Base-by-base conservation (phyloP, 805 yeast species). In the Candida caryicola region DNA sequence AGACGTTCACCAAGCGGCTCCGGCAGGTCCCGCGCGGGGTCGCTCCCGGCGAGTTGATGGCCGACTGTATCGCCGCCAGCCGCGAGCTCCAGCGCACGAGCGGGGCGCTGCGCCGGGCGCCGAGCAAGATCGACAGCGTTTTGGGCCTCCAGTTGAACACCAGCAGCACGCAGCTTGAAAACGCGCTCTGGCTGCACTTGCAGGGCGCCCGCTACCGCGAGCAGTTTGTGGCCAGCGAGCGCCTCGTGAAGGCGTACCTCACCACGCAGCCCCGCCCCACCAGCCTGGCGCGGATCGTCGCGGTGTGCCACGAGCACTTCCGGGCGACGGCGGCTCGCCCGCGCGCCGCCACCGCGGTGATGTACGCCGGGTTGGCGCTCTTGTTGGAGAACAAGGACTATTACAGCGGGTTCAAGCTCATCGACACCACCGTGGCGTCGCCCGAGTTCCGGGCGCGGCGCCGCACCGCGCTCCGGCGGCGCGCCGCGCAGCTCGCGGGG, bases 321-420 rank as follows among this genome's bases (percentile, higher is more conserved):
- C 5, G 9, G 5, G 5, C 4, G 7, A 12, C 8, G 6, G 6
- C 10, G 4, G 10, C 7, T 19, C 5, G 13, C 8, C 4, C 6
- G 15, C 4, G 6, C 7, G 12, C 14, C 7, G 36, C 26, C n/a
- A 26, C 27, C 13, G 12, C 36, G 1, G 29, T 31, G 16, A 34
- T 45, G 13, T 30, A 33, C 25, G 29, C 45, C 2, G 50, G 49
- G 2, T 39, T 62, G 19, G 41, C 43, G 17, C 8, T 43, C 3
- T 33, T 63, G 15, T 46, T 64, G 6, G 44, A 49, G 5, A 37
- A 46, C 12, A 56, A 58, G 32, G 68, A 63, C 40, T 64, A 64
- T 36, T 34, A 44, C 21, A 54, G 49, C 29, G 44, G 60, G 15
- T 59, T 61, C 36, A 49, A 47, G 17, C 39, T 64, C 9, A 43